Percentiles rank a stretch among this genome's conserved stretches.
phyloP scores from a whole-genome alignment of 257 asterid species.

The Penstemon barbatus region DNA sequence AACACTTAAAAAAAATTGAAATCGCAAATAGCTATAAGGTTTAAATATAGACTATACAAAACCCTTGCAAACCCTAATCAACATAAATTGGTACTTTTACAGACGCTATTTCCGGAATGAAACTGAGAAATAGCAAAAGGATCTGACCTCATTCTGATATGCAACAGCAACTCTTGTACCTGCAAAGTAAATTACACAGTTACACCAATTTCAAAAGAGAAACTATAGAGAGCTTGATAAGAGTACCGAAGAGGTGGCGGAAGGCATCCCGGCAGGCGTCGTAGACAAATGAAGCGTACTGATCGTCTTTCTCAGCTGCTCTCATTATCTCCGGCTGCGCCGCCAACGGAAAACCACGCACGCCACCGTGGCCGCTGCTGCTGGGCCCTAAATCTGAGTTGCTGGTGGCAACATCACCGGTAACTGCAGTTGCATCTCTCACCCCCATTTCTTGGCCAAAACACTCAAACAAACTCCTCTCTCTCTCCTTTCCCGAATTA shows the following conservation, averaged over 20 bases:
- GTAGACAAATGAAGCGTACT: constrained; percentile 88
- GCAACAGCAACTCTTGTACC: constrained; percentile 91
- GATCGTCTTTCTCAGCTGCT: constrained; percentile 98
- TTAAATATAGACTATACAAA: background rate
- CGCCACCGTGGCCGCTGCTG: constrained; percentile 33
- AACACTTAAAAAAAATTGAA: background rate
- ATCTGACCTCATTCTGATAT: constrained; percentile 85
- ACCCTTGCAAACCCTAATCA: background rate
- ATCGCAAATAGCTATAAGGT: background rate
- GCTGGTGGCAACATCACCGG: constrained; percentile 40
- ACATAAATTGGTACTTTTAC: background rate
- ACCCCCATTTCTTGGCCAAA: constrained; percentile 32
- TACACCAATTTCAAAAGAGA: background rate
- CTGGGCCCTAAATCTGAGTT: constrained; percentile 46
- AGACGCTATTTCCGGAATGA: constrained; percentile 5
- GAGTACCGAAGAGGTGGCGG: constrained; percentile 90
- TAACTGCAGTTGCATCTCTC: constrained; percentile 34
- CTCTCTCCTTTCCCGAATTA: background rate
- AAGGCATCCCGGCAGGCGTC: constrained; percentile 99
- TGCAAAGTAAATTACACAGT: constrained; percentile 26
- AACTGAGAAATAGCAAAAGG: background rate
- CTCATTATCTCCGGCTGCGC: constrained; percentile 99
- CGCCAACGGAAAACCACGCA: constrained; percentile 68
- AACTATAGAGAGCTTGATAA: background rate
- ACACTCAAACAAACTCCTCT: constrained; percentile 2